Evolutionary conservation across 441 rosid genomes (phyloP).

Genomic region (Euphorbia corollata): DNA sequence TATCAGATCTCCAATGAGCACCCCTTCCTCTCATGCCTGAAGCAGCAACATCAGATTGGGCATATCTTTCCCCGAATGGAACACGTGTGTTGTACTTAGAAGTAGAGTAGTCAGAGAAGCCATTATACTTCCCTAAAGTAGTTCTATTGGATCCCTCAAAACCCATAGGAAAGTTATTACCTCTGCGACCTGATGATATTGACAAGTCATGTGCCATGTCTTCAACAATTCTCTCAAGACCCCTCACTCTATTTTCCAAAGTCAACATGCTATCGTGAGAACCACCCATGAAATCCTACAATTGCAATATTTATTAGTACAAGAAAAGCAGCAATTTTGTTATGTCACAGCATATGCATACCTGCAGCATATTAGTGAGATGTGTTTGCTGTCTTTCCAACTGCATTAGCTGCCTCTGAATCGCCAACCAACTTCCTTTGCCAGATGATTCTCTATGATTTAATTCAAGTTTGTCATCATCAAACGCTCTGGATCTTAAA

Average conservation of each 20-base stretch:
- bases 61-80: conserved; percentile 64
- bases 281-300: conserved; percentile 97
- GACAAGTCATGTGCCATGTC: conserved; percentile 90
- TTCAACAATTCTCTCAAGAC: conserved; percentile 93
- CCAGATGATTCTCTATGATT: conserved; percentile 51
- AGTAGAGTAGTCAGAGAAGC: conserved; percentile 61
- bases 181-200: conserved; percentile 73
- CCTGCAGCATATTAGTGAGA: conserved; percentile 97
- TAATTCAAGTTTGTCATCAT: conserved; percentile 44
- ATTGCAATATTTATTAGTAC: conserved; percentile 16
- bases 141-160: conserved; percentile 59
- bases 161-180: conserved; percentile 45
- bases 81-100: conserved; percentile 57
- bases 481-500: conserved; percentile 46
- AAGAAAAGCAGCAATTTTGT: neutral
- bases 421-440: conserved; percentile 86
- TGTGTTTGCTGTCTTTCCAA: conserved; percentile 90
- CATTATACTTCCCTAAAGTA: conserved; percentile 50
- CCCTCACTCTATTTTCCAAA: conserved; percentile 87
- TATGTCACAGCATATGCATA: conserved; percentile 23
- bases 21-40: conserved; percentile 63
- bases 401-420: conserved; percentile 88
- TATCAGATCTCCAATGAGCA: conserved; percentile 68
- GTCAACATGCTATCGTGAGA: conserved; percentile 93
- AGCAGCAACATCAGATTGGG: conserved; percentile 58